Evolutionary conservation across 495 filamentous ascomycete species (phyloP).

Genomic region (Penicillium verhagenii): DNA sequence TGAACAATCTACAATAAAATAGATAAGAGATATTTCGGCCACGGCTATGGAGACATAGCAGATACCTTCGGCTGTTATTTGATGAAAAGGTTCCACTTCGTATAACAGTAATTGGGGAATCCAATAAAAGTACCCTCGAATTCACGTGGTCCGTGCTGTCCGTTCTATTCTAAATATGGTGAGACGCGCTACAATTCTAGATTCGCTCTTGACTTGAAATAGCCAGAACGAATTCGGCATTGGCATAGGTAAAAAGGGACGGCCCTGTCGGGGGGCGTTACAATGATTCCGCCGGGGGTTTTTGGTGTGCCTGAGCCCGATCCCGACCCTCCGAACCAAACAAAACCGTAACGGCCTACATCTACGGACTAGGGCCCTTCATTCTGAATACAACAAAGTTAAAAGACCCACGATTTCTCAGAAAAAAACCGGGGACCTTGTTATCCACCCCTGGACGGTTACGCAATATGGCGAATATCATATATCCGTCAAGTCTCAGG

Average conservation of each 20-base stretch:
- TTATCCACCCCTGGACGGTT: neutral
- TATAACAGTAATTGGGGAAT: neutral
- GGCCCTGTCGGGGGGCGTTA: too few relatives aligned
- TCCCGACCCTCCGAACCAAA: neutral
- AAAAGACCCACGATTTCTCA: neutral
- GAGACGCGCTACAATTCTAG: neutral
- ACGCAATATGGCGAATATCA: slow-evolving; percentile 10
- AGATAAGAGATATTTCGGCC: neutral
- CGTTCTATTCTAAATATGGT: neutral
- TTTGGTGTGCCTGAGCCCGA: neutral
- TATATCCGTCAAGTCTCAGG: slow-evolving; percentile 2
- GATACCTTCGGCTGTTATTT: neutral
- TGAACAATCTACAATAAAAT: neutral
- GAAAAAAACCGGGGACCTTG: slow-evolving; percentile 3
- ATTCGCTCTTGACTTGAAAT: neutral
- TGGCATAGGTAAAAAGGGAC: neutral
- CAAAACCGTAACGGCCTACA: neutral
- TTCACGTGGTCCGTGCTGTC: neutral
- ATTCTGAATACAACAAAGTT: neutral
- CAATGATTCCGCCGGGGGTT: neutral
- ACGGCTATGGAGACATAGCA: neutral
- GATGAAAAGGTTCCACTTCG: neutral
- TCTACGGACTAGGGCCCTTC: neutral
- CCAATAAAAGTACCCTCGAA: neutral
- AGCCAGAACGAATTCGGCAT: neutral